Conservation (phyloP, 2,329 filamentous ascomycete genomes). For the Aspergillus fructus region DNA sequence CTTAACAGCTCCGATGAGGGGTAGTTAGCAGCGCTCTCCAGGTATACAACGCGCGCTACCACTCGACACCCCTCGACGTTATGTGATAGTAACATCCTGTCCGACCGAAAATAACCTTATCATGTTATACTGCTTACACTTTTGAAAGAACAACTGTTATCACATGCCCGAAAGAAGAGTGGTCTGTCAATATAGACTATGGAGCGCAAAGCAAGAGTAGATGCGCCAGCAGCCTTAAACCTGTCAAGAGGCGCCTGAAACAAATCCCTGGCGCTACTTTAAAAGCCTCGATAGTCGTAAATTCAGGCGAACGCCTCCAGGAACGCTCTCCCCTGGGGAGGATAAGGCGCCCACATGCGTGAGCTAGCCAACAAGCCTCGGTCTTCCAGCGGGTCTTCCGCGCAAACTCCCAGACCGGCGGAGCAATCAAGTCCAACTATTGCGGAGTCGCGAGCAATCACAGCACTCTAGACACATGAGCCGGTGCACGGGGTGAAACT, state of each 20-base stretch:
- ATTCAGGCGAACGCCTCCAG: background rate
- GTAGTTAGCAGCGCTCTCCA: background rate
- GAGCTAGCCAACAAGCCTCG: background rate
- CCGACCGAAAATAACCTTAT: background rate
- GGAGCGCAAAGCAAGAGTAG: background rate
- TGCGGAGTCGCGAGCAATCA: conserved; percentile 8
- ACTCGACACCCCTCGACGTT: background rate
- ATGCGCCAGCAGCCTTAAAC: background rate
- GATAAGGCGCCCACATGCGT: background rate
- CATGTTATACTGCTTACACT: conserved; percentile 1
- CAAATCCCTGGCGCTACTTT: background rate
- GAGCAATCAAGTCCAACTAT: background rate
- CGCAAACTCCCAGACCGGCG: background rate
- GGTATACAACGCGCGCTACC: too few species aligned
- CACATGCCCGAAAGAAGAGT: background rate
- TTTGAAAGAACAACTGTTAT: background rate
- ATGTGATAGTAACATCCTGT: background rate
- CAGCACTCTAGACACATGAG: background rate
- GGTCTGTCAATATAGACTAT: background rate
- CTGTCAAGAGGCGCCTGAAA: background rate
- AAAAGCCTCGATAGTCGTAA: background rate
- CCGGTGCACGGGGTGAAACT: background rate
- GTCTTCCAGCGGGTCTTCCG: background rate
- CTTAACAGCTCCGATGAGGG: too few species aligned
- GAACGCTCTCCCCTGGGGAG: background rate